phyloP scores from a whole-genome alignment of 2,329 filamentous ascomycete genomes.

The Phoma herbarum region DNA sequence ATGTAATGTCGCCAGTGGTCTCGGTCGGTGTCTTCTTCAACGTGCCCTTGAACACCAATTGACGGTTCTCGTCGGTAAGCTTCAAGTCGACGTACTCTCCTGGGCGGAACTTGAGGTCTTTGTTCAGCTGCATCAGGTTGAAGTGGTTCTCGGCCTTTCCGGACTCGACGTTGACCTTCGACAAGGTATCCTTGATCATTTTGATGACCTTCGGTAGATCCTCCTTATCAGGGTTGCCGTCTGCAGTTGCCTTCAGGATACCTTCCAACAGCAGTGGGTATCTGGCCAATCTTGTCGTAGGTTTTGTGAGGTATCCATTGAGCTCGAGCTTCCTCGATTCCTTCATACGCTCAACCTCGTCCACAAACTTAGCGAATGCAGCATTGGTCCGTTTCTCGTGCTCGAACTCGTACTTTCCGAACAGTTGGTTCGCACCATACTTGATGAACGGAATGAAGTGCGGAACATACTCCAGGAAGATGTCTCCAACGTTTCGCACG shows the following conservation, averaged over 20 bases:
- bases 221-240: conserved; percentile 86
- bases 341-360: conserved; percentile 94
- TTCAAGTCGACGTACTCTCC: conserved; percentile 94
- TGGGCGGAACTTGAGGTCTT: conserved; percentile 88
- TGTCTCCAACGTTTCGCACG: conserved; percentile 88
- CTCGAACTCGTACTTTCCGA: conserved; percentile 98
- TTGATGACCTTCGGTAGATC: conserved; percentile 90
- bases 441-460: conserved; percentile 95
- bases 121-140: conserved; percentile 90
- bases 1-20: conserved; percentile 82
- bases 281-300: conserved; percentile 90
- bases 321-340: conserved; percentile 96
- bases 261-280: conserved; percentile 93
- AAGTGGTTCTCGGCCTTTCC: conserved; percentile 98
- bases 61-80: conserved; percentile 89
- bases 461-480: conserved; percentile 91
- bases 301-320: conserved; percentile 97
- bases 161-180: conserved; percentile 90
- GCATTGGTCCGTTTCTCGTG: conserved; percentile 90
- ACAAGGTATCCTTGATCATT: conserved; percentile 86
- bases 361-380: conserved; percentile 88
- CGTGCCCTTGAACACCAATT: conserved; percentile 91
- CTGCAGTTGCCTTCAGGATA: conserved; percentile 88
- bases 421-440: conserved; percentile 94
- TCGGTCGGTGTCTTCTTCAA: conserved; percentile 94